Percentiles rank a stretch among this genome's conserved stretches.
These are phyloP conservation scores for Gymnopilus dilepis DNA, from an alignment of 768 basidiomycete species.

Conservation along the genomic window DNA sequence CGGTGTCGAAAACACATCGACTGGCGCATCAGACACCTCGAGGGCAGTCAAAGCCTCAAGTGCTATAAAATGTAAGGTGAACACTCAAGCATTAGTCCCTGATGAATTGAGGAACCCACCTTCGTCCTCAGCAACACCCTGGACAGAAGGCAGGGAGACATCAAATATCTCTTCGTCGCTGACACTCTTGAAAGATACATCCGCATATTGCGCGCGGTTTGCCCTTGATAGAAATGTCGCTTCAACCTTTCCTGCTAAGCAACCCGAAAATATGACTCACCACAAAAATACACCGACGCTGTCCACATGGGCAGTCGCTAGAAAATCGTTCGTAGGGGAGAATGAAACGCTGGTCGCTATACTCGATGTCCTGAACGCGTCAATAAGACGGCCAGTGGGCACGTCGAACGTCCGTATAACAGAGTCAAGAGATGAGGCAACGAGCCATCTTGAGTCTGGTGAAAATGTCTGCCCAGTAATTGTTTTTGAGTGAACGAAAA, in stretches of 20 bases:
- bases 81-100: not conserved
- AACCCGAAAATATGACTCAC: constrained; percentile 77
- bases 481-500: constrained; percentile 13
- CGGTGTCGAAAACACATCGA: constrained; percentile 83
- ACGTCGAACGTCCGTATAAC: constrained; percentile 95
- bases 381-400: constrained; percentile 90
- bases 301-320: constrained; percentile 94
- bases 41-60: constrained; percentile 74
- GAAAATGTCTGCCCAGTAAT: constrained; percentile 76
- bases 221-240: constrained; percentile 59
- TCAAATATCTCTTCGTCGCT: constrained; percentile 75
- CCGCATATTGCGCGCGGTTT: constrained; percentile 92
- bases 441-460: constrained; percentile 92
- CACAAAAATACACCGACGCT: constrained; percentile 96
- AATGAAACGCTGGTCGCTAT: constrained; percentile 91
- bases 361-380: constrained; percentile 87
- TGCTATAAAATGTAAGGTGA: constrained; percentile 43
- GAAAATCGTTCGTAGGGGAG: constrained; percentile 94
- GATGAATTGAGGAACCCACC: constrained; percentile 47
- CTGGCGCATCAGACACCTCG: constrained; percentile 59
- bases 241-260: not conserved
- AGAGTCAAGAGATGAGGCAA: constrained; percentile 87
- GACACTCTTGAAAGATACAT: constrained; percentile 83
- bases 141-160: constrained; percentile 80
- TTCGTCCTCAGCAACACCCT: constrained; percentile 81